Evolutionary conservation across 2,329 filamentous ascomycete genomes (phyloP), one percentile per base, ranked within the genome.

Genomic region (Clonostachys byssicola): DNA sequence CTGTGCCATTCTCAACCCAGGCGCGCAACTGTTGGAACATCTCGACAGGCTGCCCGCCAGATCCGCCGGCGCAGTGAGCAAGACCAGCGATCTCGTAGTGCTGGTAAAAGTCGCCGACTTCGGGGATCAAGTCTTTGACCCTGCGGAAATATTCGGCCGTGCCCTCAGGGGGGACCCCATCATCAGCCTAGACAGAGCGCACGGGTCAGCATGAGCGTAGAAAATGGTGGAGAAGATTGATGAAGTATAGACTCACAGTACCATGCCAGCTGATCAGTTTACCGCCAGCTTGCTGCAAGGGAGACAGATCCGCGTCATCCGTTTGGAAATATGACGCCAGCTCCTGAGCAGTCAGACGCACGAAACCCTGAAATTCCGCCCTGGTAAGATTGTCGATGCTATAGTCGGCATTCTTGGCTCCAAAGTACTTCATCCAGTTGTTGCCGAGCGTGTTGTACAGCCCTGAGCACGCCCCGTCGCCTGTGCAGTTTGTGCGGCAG

Each of bases 191-290:
- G 8, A 30, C 8, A 9, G 23, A 9, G 23, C 9, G 10, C 6
- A n/a, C 8, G 3, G 18, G 44, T 36, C 36, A 18, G 16, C 2
- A n/a, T 40, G 18, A 46, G 44, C 2, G 9, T 8, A 12, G 12
- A 12, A 13, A 14, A 16, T 10, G 18, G 34, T 16, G 18, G 1
- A 16, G 14, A 30, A 8, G 23, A 30, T 8, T 45, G 6, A 12
- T 14, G 18, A n/a, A 20, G 12, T 3, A 16, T 34, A 18, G 7
- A 40, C 40, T 38, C 12, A 42, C 51, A 10, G 62, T 49, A n/a
- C 70, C 70, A 51, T 73, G 70, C 54, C 63, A 72, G 40, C 67
- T 58, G 17, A 73, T 23, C 4, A 73, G 42, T 55, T 73, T 73
- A 20, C 66, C 65, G 10, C 71, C 70, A 3, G 53, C 54, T 6